A percentile compares a stretch with the other conserved stretches of the same genome.
Conservation (phyloP, 73 alveolate genomes). For the Durusdinium trenchii region DNA sequence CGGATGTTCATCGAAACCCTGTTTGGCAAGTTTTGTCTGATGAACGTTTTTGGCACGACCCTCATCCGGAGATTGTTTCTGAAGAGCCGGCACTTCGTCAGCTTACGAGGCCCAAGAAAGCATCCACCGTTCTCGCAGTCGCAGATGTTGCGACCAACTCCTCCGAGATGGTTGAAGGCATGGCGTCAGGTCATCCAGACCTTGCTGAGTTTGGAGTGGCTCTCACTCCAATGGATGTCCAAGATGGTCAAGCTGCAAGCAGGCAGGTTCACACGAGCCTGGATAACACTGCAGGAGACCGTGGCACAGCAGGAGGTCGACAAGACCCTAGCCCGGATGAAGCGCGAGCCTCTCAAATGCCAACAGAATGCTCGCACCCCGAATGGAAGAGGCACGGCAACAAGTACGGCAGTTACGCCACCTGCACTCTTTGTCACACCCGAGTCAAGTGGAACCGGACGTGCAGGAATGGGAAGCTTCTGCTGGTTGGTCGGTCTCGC, state of each 20-base stretch:
- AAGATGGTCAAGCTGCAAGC: not conserved
- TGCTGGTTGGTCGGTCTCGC: not conserved
- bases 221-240: not conserved
- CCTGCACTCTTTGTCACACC: not conserved
- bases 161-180: not conserved
- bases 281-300: not conserved
- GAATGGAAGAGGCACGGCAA: not conserved
- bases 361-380: not conserved
- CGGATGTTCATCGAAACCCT: not conserved
- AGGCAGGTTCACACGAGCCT: not conserved
- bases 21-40: not conserved
- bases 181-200: not conserved
- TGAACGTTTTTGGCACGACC: not conserved
- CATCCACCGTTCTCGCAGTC: not conserved
- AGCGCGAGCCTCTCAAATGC: not conserved
- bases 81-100: too few relatives aligned
- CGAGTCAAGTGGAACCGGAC: not conserved
- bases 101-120: not conserved
- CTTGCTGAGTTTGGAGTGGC: not conserved
- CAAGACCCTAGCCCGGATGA: not conserved
- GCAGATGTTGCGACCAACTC: not conserved
- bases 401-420: not conserved
- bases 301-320: not conserved
- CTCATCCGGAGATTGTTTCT: not conserved
- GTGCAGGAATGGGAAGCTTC: not conserved